Conservation (phyloP, 805 yeast species). For the Myxozyma neotropica region DNA sequence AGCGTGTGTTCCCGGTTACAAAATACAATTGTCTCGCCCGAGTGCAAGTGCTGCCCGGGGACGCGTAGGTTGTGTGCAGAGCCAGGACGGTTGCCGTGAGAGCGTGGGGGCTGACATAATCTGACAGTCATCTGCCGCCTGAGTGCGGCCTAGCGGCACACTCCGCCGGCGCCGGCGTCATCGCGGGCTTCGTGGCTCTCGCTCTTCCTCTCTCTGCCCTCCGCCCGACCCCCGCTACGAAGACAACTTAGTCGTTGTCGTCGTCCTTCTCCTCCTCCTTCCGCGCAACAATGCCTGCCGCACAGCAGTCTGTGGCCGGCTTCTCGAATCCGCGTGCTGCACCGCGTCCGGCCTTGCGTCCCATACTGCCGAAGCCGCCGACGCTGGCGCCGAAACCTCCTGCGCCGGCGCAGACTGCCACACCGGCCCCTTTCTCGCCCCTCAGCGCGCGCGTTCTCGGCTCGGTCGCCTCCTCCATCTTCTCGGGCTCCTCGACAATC, state of each 20-base stretch:
- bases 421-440: constrained; percentile 11
- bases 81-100: background rate
- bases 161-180: constrained; percentile 14
- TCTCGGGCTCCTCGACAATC: constrained; percentile 33
- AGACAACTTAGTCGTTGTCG: too few species aligned
- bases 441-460: constrained; percentile 30
- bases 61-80: too few species aligned
- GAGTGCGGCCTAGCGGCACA: constrained; percentile 9
- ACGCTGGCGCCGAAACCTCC: constrained; percentile 16
- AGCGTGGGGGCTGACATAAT: background rate
- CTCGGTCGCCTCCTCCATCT: constrained; percentile 34
- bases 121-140: background rate
- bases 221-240: constrained; percentile 3
- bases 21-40: too few species aligned
- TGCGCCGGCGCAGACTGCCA: constrained; percentile 5
- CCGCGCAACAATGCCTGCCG: constrained; percentile 2
- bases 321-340: constrained; percentile 7
- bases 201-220: constrained; percentile 9
- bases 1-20: background rate
- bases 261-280: background rate
- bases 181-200: constrained; percentile 7
- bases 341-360: constrained; percentile 30
- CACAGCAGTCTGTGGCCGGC: constrained; percentile 17
- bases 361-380: constrained; percentile 31
- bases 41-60: too few species aligned